These are phyloP conservation scores for Naganishia onofrii DNA, from an alignment of 768 basidiomycete species.

Conservation along the genomic window DNA sequence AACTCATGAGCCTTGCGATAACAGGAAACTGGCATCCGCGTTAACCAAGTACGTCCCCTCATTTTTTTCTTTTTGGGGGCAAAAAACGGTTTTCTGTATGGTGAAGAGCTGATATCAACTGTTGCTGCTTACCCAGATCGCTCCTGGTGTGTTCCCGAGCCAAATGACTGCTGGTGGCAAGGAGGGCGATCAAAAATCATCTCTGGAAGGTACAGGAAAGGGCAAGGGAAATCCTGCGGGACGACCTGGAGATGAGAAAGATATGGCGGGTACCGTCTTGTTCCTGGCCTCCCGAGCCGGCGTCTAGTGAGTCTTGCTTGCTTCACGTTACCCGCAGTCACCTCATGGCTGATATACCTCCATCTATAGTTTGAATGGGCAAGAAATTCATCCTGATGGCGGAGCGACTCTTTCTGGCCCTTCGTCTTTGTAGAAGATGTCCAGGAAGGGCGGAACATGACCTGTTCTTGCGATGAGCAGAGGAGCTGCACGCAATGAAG, in stretches of 20 bases:
- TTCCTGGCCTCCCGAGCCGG: conserved; percentile 24
- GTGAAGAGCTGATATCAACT: no score
- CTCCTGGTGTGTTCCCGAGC: conserved; percentile 42
- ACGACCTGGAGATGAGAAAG: conserved; percentile 40
- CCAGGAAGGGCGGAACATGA: no score
- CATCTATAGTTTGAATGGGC: conserved; percentile 37
- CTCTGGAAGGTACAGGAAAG: conserved; percentile 36
- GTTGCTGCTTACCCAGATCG: no score
- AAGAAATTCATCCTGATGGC: conserved; percentile 41
- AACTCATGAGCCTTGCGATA: not conserved
- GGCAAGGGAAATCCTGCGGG: conserved; percentile 41
- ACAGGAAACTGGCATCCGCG: conserved; percentile 37
- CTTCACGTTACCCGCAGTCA: no score
- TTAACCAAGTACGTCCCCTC: conserved; percentile 36
- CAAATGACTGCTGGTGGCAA: conserved; percentile 41
- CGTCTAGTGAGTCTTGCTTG: not conserved
- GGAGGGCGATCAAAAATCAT: conserved; percentile 35
- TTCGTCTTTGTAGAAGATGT: conserved; percentile 26
- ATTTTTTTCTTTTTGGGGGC: no score
- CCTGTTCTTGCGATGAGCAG: no score
- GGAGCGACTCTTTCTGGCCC: conserved; percentile 38
- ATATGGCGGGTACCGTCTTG: conserved; percentile 43
- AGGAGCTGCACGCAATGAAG: no score
- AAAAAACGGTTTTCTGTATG: no score
- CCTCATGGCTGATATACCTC: not conserved